A percentile compares a stretch with the other conserved stretches of the same genome.
Conservation (phyloP, 1,139 yeast species). For the Taiozyma sp. region DNA sequence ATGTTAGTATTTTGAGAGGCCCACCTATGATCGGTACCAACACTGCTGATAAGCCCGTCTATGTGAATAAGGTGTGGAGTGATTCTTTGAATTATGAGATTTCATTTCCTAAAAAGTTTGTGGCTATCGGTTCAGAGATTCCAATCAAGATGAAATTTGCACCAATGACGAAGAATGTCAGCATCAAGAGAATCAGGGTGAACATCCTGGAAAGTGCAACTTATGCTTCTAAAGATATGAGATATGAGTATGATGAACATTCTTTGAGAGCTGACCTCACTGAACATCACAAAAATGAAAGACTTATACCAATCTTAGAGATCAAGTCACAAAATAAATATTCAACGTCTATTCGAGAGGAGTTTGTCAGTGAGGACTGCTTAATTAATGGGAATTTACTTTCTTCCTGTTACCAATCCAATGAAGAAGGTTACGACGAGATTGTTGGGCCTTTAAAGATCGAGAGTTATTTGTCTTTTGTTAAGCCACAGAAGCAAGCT, state of each 20-base stretch:
- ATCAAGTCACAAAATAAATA: slow-evolving; percentile 49
- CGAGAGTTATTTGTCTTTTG: slow-evolving; percentile 13
- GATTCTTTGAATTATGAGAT: slow-evolving; percentile 74
- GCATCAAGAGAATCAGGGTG: slow-evolving; percentile 66
- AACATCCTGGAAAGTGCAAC: slow-evolving; percentile 71
- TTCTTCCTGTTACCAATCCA: slow-evolving; percentile 42
- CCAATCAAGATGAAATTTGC: slow-evolving; percentile 63
- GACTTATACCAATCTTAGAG: slow-evolving; percentile 56
- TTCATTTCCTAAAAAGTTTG: slow-evolving; percentile 70
- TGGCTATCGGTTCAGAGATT: slow-evolving; percentile 62
- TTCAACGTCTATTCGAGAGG: slow-evolving; percentile 50
- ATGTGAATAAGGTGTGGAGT: slow-evolving; percentile 81
- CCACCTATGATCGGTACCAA: slow-evolving; percentile 80
- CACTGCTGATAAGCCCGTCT: slow-evolving; percentile 75
- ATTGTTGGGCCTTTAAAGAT: slow-evolving; percentile 29
- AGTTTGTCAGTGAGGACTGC: slow-evolving; percentile 43
- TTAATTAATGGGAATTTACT: slow-evolving; percentile 33
- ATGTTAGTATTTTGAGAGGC: slow-evolving; percentile 47
- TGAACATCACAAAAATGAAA: slow-evolving; percentile 36
- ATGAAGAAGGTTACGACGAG: slow-evolving; percentile 14
- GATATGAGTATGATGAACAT: slow-evolving; percentile 55
- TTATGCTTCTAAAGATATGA: slow-evolving; percentile 53
- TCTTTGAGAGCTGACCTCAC: slow-evolving; percentile 31
- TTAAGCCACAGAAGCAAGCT: slow-evolving; percentile 12
- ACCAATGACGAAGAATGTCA: slow-evolving; percentile 66